Evolutionary conservation across 1,284 basidiomycete genomes (phyloP).

Genomic region (Bondarzewia mesenterica): DNA sequence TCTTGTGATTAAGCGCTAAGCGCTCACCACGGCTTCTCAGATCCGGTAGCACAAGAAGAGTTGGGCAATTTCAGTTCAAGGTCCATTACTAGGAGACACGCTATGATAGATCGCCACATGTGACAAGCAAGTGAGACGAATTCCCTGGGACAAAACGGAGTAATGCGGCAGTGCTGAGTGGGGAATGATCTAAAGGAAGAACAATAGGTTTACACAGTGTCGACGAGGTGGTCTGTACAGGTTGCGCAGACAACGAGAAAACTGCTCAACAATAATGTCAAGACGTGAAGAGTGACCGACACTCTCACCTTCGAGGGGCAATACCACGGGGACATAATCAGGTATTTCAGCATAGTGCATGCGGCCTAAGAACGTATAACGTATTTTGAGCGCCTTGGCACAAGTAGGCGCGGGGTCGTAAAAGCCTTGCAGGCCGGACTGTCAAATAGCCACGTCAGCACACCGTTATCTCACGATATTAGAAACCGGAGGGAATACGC

Average conservation of each 20-base stretch:
- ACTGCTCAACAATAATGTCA: not conserved
- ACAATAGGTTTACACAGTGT: constrained; percentile 8
- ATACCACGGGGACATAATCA: constrained; percentile 62
- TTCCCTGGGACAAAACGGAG: no score
- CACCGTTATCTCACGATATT: not conserved
- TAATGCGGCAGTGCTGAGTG: no score
- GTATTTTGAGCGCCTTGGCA: constrained; percentile 59
- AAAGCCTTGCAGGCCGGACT: constrained; percentile 70
- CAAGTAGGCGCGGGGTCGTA: constrained; percentile 66
- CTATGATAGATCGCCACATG: no score
- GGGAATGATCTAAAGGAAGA: not conserved
- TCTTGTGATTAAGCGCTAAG: not conserved
- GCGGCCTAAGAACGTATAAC: constrained; percentile 71
- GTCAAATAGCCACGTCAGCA: constrained; percentile 5
- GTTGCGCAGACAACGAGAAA: constrained; percentile 7
- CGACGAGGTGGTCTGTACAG: constrained; percentile 13
- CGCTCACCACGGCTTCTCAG: no score
- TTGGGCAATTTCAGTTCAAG: not conserved
- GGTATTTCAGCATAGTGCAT: constrained; percentile 72
- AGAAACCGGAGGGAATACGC: not conserved
- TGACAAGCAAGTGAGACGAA: no score
- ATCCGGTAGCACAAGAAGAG: not conserved
- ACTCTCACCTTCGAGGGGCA: constrained; percentile 63
- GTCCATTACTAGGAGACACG: not conserved
- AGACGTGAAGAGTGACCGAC: constrained; percentile 1